Conservation (phyloP, 148 eudicot species). For the Silene uniflora region DNA sequence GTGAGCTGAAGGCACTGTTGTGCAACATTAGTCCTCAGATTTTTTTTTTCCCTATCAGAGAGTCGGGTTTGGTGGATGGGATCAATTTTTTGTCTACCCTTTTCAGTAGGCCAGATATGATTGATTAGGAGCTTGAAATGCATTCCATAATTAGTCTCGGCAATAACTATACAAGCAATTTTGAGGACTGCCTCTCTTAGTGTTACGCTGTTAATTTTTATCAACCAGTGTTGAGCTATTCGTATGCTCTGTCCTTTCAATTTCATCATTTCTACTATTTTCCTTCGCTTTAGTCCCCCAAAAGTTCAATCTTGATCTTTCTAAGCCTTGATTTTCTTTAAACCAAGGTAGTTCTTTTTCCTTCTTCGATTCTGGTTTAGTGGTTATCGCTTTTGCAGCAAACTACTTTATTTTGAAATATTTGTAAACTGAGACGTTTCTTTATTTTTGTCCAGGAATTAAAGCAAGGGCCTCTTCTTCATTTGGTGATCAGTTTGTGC, state of each 20-base stretch:
- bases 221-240: background rate
- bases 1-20: constrained; percentile 34
- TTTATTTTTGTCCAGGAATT: constrained; percentile 51
- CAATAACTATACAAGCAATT: background rate
- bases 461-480: constrained; percentile 65
- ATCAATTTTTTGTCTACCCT: background rate
- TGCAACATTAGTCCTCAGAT: background rate
- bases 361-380: background rate
- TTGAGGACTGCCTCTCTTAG: constrained; percentile 2
- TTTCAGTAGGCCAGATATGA: background rate
- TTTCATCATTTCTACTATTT: background rate
- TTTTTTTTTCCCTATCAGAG: background rate
- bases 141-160: background rate
- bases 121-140: background rate
- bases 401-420: background rate
- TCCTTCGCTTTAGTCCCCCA: background rate
- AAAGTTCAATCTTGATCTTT: background rate
- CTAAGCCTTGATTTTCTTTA: background rate
- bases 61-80: background rate
- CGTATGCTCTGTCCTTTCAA: background rate
- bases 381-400: background rate
- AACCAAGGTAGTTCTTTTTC: background rate
- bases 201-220: background rate
- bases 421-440: background rate
- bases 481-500: constrained; percentile 86